Conservation (phyloP, 2,329 filamentous ascomycete genomes). For the Ceratocystis cacaofunesta region DNA sequence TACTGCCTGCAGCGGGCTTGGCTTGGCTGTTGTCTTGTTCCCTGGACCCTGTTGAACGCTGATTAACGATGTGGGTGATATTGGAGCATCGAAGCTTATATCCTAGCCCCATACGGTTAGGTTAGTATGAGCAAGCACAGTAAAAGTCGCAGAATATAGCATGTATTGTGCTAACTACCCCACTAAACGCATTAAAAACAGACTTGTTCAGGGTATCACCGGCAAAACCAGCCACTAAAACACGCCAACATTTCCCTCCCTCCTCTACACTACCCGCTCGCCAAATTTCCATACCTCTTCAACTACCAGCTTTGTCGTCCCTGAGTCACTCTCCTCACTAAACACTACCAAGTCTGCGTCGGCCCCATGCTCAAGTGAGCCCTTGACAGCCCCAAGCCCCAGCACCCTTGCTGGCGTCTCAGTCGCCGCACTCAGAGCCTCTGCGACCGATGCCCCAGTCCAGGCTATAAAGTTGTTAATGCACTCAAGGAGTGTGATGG, state of each 20-base stretch:
- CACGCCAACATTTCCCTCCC: neutral
- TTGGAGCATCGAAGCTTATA: no score
- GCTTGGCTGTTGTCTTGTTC: no score
- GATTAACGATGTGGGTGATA: no score
- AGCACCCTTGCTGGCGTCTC: conserved; percentile 65
- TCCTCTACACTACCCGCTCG: conserved; percentile 27
- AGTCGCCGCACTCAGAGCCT: conserved; percentile 59
- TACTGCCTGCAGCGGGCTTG: no score
- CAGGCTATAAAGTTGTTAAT: conserved; percentile 68
- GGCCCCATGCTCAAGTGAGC: conserved; percentile 44
- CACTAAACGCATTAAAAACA: no score
- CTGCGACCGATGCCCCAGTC: conserved; percentile 52
- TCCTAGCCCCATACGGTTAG: no score
- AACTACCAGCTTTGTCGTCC: conserved; percentile 40
- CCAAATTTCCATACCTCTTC: conserved; percentile 75
- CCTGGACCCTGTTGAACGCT: no score
- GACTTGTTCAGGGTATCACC: no score
- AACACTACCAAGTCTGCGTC: conserved; percentile 58
- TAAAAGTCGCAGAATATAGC: no score
- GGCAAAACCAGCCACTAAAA: neutral
- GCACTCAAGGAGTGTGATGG: conserved; percentile 63
- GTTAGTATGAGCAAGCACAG: no score
- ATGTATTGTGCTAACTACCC: no score
- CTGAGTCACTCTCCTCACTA: conserved; percentile 35
- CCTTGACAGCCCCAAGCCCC: conserved; percentile 51